phyloP scores from a whole-genome alignment of 1,284 basidiomycete species.

The Leccinum subfulvum region DNA sequence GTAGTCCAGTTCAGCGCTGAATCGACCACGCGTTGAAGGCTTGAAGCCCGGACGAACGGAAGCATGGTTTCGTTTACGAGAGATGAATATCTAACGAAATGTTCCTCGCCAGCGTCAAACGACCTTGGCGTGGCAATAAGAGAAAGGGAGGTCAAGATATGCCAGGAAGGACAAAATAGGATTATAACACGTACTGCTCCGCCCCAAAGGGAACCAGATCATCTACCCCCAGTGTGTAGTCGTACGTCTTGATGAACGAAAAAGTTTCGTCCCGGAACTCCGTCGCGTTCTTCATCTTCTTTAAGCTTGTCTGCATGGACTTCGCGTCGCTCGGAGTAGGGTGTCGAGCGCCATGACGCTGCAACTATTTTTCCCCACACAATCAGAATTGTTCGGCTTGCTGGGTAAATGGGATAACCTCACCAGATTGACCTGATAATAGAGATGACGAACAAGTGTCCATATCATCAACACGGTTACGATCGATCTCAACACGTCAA shows the following conservation, averaged over 20 bases:
- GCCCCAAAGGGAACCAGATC: constrained; percentile 71
- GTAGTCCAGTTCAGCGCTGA: too few relatives aligned
- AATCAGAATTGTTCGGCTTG: neutral
- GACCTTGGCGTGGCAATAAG: constrained; percentile 38
- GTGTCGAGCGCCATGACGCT: constrained; percentile 80
- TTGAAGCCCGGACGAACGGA: constrained; percentile 67
- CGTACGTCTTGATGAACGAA: constrained; percentile 58
- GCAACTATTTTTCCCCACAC: constrained; percentile 48
- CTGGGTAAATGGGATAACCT: neutral
- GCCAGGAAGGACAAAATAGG: neutral
- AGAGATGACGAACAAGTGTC: neutral
- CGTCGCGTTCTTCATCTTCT: constrained; percentile 48
- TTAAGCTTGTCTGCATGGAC: constrained; percentile 47
- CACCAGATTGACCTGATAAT: neutral
- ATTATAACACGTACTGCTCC: constrained; percentile 51
- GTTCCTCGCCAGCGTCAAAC: constrained; percentile 44
- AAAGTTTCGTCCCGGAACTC: constrained; percentile 47
- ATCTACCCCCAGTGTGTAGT: constrained; percentile 54
- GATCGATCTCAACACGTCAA: neutral
- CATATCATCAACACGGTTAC: neutral
- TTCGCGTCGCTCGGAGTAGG: constrained; percentile 55
- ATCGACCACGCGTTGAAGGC: constrained; percentile 29
- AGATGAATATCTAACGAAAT: constrained; percentile 50
- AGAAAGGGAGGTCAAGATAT: neutral
- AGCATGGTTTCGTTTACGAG: constrained; percentile 44